Evolutionary conservation across 208 protist genomes (phyloP).

Genomic region (Phytomonas sp.): DNA sequence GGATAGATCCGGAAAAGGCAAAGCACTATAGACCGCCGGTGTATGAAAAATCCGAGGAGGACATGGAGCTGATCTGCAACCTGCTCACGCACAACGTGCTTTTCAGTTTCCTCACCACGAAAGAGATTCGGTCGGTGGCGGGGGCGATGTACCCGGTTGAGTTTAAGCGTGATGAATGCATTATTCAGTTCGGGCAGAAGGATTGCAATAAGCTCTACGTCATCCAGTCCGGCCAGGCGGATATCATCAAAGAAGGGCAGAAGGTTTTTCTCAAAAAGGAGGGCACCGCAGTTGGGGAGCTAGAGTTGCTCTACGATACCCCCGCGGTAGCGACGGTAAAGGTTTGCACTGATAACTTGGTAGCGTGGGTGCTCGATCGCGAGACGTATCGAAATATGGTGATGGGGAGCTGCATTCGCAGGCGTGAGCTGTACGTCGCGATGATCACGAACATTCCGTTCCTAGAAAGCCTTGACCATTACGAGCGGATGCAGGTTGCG

Average conservation of each 20-base stretch:
- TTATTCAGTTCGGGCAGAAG: slow-evolving; percentile 63
- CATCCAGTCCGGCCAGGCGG: slow-evolving; percentile 68
- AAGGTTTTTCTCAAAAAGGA: slow-evolving; percentile 86
- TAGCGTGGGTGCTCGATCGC: slow-evolving; percentile 85
- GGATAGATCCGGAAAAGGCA: slow-evolving; percentile 76
- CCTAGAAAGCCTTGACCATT: slow-evolving; percentile 63
- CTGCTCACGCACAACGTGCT: slow-evolving; percentile 82
- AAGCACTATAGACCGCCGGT: slow-evolving; percentile 73
- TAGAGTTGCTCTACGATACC: slow-evolving; percentile 89
- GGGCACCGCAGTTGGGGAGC: slow-evolving; percentile 77
- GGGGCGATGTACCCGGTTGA: slow-evolving; percentile 72
- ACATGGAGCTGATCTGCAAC: slow-evolving; percentile 62
- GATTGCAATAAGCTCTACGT: slow-evolving; percentile 84
- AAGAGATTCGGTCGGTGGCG: slow-evolving; percentile 60
- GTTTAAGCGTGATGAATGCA: slow-evolving; percentile 67
- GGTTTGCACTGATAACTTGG: slow-evolving; percentile 58
- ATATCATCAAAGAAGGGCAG: slow-evolving; percentile 85
- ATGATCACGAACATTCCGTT: slow-evolving; percentile 76
- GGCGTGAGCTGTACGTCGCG: slow-evolving; percentile 67
- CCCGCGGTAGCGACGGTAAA: slow-evolving; percentile 78
- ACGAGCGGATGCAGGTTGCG: slow-evolving; percentile 83
- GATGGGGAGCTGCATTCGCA: slow-evolving; percentile 81
- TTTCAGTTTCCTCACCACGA: slow-evolving; percentile 71
- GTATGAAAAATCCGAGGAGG: slow-evolving; percentile 69
- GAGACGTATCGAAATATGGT: slow-evolving; percentile 88